These are phyloP conservation scores for Phanerochaete carnosa DNA, from an alignment of 768 basidiomycete species.

Conservation along the genomic window DNA sequence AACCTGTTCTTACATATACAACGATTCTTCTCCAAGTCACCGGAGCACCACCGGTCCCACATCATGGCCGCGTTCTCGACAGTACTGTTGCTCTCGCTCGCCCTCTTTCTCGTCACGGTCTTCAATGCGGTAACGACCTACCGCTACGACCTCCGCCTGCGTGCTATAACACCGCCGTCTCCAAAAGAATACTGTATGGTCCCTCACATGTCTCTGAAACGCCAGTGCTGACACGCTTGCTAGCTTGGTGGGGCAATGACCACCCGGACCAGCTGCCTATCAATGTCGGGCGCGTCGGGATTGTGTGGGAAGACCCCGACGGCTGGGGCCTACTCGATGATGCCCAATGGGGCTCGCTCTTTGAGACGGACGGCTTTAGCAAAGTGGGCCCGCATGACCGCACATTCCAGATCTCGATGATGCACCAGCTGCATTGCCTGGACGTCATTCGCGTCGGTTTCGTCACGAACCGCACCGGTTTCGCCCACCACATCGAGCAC, in stretches of 20 bases:
- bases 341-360: constrained; percentile 34
- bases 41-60: not conserved
- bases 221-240: not conserved
- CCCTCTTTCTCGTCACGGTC: not conserved
- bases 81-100: not conserved
- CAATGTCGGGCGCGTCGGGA: not conserved
- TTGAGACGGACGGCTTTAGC: constrained; percentile 15
- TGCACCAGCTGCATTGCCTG: constrained; percentile 28
- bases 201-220: not conserved
- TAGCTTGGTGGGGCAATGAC: not conserved
- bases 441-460: constrained; percentile 23
- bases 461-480: constrained; percentile 11
- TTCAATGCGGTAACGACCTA: not conserved
- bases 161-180: not conserved
- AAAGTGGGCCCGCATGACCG: constrained; percentile 10
- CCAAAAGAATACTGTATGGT: not conserved
- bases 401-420: constrained; percentile 21
- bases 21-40: too few relatives aligned
- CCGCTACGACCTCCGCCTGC: not conserved
- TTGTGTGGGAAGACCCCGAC: not conserved
- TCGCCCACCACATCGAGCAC: constrained; percentile 20
- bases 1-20: not conserved
- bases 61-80: not conserved
- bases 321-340: constrained; percentile 25
- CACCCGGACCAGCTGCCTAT: constrained; percentile 1